Percentiles rank a stretch among this genome's conserved stretches.
Evolutionary conservation across 805 yeast species (phyloP).

Genomic region (Yarrowia sp.): DNA sequence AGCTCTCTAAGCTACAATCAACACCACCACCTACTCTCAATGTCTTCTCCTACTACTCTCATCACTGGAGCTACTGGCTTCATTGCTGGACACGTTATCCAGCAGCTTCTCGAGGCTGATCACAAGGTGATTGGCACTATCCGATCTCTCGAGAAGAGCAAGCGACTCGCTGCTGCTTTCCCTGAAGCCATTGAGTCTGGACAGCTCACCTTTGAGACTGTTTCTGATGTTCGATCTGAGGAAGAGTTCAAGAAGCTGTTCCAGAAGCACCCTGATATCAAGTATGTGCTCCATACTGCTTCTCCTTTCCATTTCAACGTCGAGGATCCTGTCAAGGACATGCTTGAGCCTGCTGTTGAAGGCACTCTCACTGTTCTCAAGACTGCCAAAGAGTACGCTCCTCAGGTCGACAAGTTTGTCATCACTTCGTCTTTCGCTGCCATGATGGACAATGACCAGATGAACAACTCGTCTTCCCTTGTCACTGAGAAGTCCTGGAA

Average conservation of each 20-base stretch:
- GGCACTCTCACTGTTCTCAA: conserved; percentile 57
- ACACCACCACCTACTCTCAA: neutral
- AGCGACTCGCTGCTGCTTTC: conserved; percentile 43
- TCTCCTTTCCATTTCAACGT: conserved; percentile 50
- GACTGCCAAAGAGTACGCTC: conserved; percentile 50
- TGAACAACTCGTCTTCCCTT: conserved; percentile 42
- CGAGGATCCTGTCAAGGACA: conserved; percentile 53
- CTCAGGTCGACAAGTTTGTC: conserved; percentile 52
- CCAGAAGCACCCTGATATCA: conserved; percentile 51
- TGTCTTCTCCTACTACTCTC: conserved; percentile 45
- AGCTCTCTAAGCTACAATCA: neutral
- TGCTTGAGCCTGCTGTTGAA: conserved; percentile 56
- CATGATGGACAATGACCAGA: conserved; percentile 44
- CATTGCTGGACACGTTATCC: conserved; percentile 55
- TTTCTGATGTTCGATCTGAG: conserved; percentile 47
- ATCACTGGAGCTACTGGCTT: conserved; percentile 59
- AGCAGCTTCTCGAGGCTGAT: conserved; percentile 51
- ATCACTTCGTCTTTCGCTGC: conserved; percentile 62
- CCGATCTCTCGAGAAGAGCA: conserved; percentile 55
- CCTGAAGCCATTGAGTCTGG: conserved; percentile 42
- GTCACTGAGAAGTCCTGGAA: conserved; percentile 53
- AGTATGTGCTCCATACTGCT: conserved; percentile 53
- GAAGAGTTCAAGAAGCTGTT: conserved; percentile 59
- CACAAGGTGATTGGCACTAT: conserved; percentile 60
- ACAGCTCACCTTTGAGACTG: conserved; percentile 46